Evolutionary conservation across 2,329 filamentous ascomycete species (phyloP).

Genomic region (Dactylellina haptotyla): DNA sequence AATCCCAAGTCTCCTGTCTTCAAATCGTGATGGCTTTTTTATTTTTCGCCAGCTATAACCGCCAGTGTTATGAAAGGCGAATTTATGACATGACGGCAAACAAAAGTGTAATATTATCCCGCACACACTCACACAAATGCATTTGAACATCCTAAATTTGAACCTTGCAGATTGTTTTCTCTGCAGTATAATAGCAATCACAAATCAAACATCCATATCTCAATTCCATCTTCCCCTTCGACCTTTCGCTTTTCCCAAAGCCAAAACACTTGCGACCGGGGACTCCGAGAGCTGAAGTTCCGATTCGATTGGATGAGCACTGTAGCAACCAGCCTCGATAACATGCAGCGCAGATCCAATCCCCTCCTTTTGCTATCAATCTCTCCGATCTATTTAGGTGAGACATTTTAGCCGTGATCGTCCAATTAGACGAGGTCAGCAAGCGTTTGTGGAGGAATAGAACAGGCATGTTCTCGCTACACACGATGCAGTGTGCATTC

Average conservation of each 20-base stretch:
- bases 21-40: neutral
- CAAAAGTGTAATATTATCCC: no score
- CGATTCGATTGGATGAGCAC: constrained; percentile 16
- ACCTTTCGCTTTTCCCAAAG: neutral
- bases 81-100: neutral
- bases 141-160: neutral
- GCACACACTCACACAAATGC: no score
- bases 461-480: constrained; percentile 51
- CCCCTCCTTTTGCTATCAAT: constrained; percentile 47
- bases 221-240: neutral
- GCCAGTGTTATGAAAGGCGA: neutral
- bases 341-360: constrained; percentile 51
- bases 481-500: constrained; percentile 52
- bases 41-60: neutral
- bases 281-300: constrained; percentile 1
- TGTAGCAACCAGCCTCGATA: constrained; percentile 40
- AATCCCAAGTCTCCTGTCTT: neutral
- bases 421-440: constrained; percentile 53
- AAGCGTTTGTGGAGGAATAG: constrained; percentile 51
- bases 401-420: constrained; percentile 52
- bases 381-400: constrained; percentile 51
- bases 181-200: constrained; percentile 11
- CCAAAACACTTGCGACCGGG: constrained; percentile 3
- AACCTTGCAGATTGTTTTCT: neutral
- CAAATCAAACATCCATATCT: constrained; percentile 12